phyloP scores from a whole-genome alignment of 1,139 yeast species.

The Kodamaea sp. region DNA sequence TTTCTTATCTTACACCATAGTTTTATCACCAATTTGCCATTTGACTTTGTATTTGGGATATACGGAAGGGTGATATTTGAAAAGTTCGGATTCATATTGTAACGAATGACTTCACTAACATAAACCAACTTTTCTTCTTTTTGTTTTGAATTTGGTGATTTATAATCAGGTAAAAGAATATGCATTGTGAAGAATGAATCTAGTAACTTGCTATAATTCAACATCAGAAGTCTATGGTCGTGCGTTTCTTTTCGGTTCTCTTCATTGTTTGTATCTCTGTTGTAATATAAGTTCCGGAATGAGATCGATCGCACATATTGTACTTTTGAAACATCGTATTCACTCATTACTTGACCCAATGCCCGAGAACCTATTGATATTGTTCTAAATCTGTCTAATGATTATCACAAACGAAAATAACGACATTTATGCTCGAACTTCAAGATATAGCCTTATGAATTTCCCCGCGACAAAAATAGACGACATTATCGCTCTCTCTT shows the following conservation, averaged over 20 bases:
- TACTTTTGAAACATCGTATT: constrained; percentile 4
- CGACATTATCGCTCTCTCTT: too few species aligned
- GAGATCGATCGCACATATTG: constrained; percentile 15
- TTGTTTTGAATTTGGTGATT: not conserved
- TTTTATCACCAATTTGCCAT: constrained; percentile 8
- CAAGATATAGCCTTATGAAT: too few species aligned
- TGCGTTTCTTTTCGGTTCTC: not conserved
- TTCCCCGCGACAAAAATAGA: too few species aligned
- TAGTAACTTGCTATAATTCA: constrained; percentile 16
- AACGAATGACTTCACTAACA: constrained; percentile 32
- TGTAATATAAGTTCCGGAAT: constrained; percentile 16
- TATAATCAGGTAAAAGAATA: constrained; percentile 6
- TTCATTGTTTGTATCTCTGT: not conserved
- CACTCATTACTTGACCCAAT: too few species aligned
- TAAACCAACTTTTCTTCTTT: constrained; percentile 21
- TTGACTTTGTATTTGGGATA: constrained; percentile 7
- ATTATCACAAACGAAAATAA: too few species aligned
- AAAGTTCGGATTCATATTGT: constrained; percentile 31
- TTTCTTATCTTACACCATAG: constrained; percentile 4
- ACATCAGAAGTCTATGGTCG: not conserved
- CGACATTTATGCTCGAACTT: too few species aligned
- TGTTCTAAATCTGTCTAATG: too few species aligned
- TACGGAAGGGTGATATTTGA: constrained; percentile 27
- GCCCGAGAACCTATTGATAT: too few species aligned
- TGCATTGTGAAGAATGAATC: constrained; percentile 31